Percentiles rank a stretch among this genome's conserved stretches.
These are phyloP conservation scores for Silene vulgaris DNA, from an alignment of 179 eudicot genomes.

Conservation along the genomic window DNA sequence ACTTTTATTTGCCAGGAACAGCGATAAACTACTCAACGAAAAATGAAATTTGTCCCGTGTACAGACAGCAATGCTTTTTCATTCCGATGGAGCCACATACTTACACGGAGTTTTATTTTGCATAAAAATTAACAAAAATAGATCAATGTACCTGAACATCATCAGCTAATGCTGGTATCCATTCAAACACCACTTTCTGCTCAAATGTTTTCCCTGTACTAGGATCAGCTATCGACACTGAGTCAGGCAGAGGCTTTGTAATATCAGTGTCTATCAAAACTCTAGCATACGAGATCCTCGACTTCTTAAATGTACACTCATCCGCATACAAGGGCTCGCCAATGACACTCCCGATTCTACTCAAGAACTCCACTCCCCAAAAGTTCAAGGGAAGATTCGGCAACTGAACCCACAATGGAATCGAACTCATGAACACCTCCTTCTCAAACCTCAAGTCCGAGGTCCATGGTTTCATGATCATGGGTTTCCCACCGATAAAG, in stretches of 20 bases:
- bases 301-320: constrained; percentile 1
- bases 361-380: constrained; percentile 4
- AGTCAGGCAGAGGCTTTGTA: not conserved
- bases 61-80: too few species aligned
- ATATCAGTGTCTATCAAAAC: constrained; percentile 14
- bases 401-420: constrained; percentile 16
- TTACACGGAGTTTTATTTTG: too few species aligned
- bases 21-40: too few species aligned
- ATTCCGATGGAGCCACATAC: too few species aligned
- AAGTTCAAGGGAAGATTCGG: constrained; percentile 14
- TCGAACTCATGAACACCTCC: not conserved
- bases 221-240: not conserved
- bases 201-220: not conserved
- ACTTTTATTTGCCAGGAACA: too few species aligned
- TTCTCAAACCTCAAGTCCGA: not conserved
- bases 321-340: constrained; percentile 1
- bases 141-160: not conserved
- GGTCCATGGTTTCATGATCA: constrained; percentile 5
- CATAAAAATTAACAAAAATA: too few species aligned
- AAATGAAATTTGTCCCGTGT: too few species aligned
- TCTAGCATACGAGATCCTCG: constrained; percentile 10
- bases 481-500: not conserved
- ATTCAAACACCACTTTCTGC: constrained; percentile 2
- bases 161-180: not conserved
- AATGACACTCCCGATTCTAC: constrained; percentile 9